Conservation (phyloP, 225 moss, liverwort and hornwort genomes). For the Rhytidiadelphus loreus region DNA sequence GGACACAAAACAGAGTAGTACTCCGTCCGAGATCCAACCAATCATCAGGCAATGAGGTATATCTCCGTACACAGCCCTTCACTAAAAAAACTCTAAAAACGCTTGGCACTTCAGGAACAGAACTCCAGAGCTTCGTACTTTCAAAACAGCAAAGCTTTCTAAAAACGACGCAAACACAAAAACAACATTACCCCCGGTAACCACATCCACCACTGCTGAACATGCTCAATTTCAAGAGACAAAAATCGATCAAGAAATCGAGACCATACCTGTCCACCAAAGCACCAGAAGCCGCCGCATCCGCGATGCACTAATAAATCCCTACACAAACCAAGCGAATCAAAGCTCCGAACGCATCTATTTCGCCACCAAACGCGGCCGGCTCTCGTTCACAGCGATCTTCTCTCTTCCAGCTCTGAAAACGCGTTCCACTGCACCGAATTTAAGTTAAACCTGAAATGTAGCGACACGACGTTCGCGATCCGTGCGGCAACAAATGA, state of each 20-base stretch:
- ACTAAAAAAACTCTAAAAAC: background rate
- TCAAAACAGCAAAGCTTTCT: background rate
- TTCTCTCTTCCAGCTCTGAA: background rate
- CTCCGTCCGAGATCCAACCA: background rate
- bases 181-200: background rate
- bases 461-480: background rate
- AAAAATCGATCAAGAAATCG: background rate
- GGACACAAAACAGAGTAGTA: background rate
- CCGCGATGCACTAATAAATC: background rate
- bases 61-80: background rate
- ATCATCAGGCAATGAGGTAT: background rate
- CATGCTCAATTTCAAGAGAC: background rate
- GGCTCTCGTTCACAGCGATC: background rate
- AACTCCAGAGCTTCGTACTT: background rate
- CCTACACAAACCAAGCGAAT: background rate
- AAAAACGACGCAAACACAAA: background rate
- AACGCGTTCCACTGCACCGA: background rate
- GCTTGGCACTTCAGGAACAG: background rate
- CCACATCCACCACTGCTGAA: background rate
- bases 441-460: background rate
- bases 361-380: background rate
- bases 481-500: background rate
- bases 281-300: background rate
- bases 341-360: background rate
- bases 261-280: background rate